A percentile compares a stretch with the other conserved stretches of the same genome.
Conservation (phyloP, 768 basidiomycete genomes). For the Auricularia sp. region DNA sequence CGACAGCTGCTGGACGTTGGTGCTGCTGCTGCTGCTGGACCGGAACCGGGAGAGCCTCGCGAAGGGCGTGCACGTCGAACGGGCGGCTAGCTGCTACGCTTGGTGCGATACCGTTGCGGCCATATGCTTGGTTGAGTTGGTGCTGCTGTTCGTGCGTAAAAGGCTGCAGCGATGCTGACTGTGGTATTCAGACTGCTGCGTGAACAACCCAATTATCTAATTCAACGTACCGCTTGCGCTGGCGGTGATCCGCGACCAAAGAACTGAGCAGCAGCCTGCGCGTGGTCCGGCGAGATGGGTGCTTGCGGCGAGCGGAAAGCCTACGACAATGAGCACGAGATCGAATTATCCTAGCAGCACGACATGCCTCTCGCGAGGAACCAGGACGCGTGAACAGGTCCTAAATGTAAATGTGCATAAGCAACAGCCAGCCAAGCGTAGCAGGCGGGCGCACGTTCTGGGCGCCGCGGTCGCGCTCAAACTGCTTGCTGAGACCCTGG, state of each 20-base stretch:
- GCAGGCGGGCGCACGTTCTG: slow-evolving; percentile 48
- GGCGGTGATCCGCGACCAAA: slow-evolving; percentile 24
- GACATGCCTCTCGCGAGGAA: slow-evolving; percentile 47
- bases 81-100: not conserved
- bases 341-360: slow-evolving; percentile 11
- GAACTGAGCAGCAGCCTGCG: slow-evolving; percentile 63
- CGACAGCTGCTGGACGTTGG: slow-evolving; percentile 25
- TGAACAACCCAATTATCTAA: too few species aligned
- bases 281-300: slow-evolving; percentile 27
- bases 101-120: too few species aligned
- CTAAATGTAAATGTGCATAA: slow-evolving; percentile 22
- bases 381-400: slow-evolving; percentile 63
- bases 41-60: slow-evolving; percentile 32
- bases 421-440: slow-evolving; percentile 3
- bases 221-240: not conserved
- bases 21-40: slow-evolving; percentile 22
- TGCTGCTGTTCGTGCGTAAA: too few species aligned
- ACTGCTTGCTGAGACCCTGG: slow-evolving; percentile 66
- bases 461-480: slow-evolving; percentile 66
- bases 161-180: too few species aligned
- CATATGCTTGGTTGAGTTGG: too few species aligned
- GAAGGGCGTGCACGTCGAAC: slow-evolving; percentile 31
- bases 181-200: too few species aligned
- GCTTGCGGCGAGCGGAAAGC: slow-evolving; percentile 47
- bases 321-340: slow-evolving; percentile 22